These are phyloP conservation scores for Epichloe hybrida DNA, from an alignment of 2,329 filamentous ascomycete genomes.

Conservation along the genomic window DNA sequence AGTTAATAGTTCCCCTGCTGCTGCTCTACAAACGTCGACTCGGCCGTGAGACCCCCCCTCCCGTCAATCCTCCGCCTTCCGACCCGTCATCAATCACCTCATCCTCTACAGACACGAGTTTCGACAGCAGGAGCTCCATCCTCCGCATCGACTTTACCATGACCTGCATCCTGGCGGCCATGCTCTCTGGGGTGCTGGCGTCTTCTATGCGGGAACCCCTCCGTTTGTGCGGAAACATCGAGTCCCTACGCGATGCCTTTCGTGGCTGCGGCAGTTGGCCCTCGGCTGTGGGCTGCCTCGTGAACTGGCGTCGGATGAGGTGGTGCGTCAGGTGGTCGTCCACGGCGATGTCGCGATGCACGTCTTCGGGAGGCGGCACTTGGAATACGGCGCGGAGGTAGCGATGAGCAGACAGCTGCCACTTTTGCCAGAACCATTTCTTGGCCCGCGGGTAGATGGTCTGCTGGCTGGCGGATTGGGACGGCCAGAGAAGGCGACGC, in stretches of 20 bases:
- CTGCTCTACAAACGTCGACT: slow-evolving; percentile 16
- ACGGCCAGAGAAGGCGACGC: slow-evolving; percentile 51
- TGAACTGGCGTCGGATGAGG: slow-evolving; percentile 43
- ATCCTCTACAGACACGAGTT: slow-evolving; percentile 20
- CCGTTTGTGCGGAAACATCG: slow-evolving; percentile 40
- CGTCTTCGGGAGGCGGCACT: slow-evolving; percentile 49
- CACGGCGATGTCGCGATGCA: slow-evolving; percentile 42
- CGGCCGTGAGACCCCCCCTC: slow-evolving; percentile 12
- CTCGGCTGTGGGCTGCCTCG: slow-evolving; percentile 28
- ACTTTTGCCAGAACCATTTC: slow-evolving; percentile 51
- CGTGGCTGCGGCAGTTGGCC: slow-evolving; percentile 12
- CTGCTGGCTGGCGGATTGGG: slow-evolving; percentile 7
- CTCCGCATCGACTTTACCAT: slow-evolving; percentile 37
- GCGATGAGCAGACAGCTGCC: slow-evolving; percentile 55
- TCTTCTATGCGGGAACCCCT: slow-evolving; percentile 33
- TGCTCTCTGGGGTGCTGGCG: slow-evolving; percentile 27
- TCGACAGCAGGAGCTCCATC: slow-evolving; percentile 33
- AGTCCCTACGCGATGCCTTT: slow-evolving; percentile 36
- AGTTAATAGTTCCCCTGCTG: background rate
- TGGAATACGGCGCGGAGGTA: slow-evolving; percentile 64
- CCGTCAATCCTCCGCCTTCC: slow-evolving; percentile 16
- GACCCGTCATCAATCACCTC: slow-evolving; percentile 14
- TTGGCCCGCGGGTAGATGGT: slow-evolving; percentile 12
- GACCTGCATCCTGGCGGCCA: slow-evolving; percentile 30
- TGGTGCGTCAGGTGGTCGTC: slow-evolving; percentile 46